These are phyloP conservation scores for Discostella stelligeroides DNA, from an alignment of 108 stramenopile genomes.

Conservation along the genomic window DNA sequence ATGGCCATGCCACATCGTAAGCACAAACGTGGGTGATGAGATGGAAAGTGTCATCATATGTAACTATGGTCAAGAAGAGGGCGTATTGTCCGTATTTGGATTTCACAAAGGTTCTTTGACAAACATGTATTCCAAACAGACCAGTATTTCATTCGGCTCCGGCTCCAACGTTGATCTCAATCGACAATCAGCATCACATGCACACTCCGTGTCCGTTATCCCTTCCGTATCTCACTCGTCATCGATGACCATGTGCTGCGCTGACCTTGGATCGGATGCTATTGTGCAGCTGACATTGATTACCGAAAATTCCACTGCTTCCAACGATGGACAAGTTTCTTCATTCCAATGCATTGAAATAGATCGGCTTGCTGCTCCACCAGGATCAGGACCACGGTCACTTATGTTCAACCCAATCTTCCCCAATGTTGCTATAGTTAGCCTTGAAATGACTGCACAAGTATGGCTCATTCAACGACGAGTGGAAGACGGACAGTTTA, in stretches of 20 bases:
- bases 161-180: slow-evolving; percentile 32
- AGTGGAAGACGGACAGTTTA: slow-evolving; percentile 33
- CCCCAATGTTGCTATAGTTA: slow-evolving; percentile 39
- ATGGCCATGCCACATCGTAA: slow-evolving; percentile 40
- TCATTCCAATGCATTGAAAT: slow-evolving; percentile 29
- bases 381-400: slow-evolving; percentile 49
- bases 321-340: background rate
- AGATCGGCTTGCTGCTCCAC: slow-evolving; percentile 41
- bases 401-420: slow-evolving; percentile 45
- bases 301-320: slow-evolving; percentile 3
- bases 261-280: slow-evolving; percentile 42
- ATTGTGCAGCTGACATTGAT: slow-evolving; percentile 36
- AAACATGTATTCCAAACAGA: slow-evolving; percentile 3
- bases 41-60: slow-evolving; percentile 25
- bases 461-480: slow-evolving; percentile 36
- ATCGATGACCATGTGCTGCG: slow-evolving; percentile 29
- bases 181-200: slow-evolving; percentile 42
- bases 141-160: slow-evolving; percentile 24
- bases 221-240: slow-evolving; percentile 10
- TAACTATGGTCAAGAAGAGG: slow-evolving; percentile 48
- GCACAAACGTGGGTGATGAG: slow-evolving; percentile 5
- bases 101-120: background rate
- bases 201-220: slow-evolving; percentile 30
- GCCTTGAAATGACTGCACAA: slow-evolving; percentile 48
- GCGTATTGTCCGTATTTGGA: slow-evolving; percentile 23